Conservation (phyloP, 1,284 basidiomycete species). For the Filobasidium uniguttulatum region DNA sequence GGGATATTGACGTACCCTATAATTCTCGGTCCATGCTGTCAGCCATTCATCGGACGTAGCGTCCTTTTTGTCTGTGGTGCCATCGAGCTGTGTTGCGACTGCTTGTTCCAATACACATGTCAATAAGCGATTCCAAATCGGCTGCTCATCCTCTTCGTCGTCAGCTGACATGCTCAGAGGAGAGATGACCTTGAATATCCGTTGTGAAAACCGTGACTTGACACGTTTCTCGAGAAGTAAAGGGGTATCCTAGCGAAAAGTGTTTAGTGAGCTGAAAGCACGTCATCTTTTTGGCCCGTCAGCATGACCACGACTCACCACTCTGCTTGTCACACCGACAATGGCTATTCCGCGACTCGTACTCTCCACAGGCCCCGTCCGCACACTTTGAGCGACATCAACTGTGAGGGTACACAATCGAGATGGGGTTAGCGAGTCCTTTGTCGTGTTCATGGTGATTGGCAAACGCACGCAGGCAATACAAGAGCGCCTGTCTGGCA, state of each 20-base stretch:
- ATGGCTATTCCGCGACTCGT: conserved; percentile 54
- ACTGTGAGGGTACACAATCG: no score
- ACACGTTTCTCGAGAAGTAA: conserved; percentile 84
- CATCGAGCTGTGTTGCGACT: not conserved
- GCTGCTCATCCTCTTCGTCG: conserved; percentile 44
- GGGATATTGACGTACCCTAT: conserved; percentile 40
- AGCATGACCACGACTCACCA: conserved; percentile 35
- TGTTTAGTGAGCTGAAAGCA: not conserved
- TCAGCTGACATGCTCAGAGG: conserved; percentile 38
- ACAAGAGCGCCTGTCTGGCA: conserved; percentile 71
- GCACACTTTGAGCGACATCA: conserved; percentile 40
- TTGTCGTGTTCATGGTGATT: conserved; percentile 38
- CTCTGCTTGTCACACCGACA: conserved; percentile 64
- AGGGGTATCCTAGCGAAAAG: conserved; percentile 52
- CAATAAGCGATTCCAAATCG: conserved; percentile 18
- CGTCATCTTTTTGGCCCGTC: not conserved
- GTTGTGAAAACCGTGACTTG: conserved; percentile 84
- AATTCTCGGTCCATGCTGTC: conserved; percentile 45
- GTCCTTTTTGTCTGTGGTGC: not conserved
- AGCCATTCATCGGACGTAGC: no score
- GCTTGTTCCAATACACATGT: not conserved
- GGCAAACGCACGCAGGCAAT: conserved; percentile 76
- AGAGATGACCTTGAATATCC: conserved; percentile 62
- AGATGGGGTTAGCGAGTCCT: conserved; percentile 1
- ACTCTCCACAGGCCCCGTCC: conserved; percentile 30